phyloP scores from a whole-genome alignment of 805 yeast genomes.

The Saturnispora halmiae region DNA sequence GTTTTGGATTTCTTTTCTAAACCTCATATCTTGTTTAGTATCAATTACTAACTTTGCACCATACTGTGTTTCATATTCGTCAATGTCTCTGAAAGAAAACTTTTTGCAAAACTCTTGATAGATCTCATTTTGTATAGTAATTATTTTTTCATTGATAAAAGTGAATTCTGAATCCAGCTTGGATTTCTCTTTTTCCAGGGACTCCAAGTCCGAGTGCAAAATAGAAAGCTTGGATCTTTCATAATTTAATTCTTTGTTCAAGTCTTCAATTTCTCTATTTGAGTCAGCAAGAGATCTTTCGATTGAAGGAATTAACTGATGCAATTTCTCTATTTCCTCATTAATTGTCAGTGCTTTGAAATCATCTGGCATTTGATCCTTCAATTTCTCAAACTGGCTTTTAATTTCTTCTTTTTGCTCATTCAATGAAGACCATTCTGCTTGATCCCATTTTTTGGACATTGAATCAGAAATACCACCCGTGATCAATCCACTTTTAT shows the following conservation, averaged over 20 bases:
- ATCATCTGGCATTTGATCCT: constrained; percentile 41
- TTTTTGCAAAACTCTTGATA: constrained; percentile 47
- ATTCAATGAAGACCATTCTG: constrained; percentile 47
- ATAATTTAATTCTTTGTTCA: constrained; percentile 41
- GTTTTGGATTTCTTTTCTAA: constrained; percentile 50
- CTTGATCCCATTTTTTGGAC: constrained; percentile 64
- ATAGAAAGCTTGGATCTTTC: constrained; percentile 25
- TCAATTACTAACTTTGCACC: constrained; percentile 49
- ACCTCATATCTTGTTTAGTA: constrained; percentile 52
- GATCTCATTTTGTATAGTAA: constrained; percentile 33
- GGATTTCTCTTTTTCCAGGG: neutral
- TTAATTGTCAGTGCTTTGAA: constrained; percentile 46
- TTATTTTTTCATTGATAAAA: constrained; percentile 13
- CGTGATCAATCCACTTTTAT: constrained; percentile 83
- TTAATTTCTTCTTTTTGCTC: constrained; percentile 43
- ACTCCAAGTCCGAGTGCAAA: constrained; percentile 14
- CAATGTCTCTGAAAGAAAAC: constrained; percentile 45
- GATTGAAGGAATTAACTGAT: constrained; percentile 26
- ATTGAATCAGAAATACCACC: constrained; percentile 63
- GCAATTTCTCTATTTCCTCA: constrained; percentile 44
- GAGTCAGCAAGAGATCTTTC: constrained; percentile 23
- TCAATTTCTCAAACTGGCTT: constrained; percentile 35
- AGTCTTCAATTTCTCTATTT: constrained; percentile 25
- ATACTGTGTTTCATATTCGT: constrained; percentile 62
- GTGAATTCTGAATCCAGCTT: constrained; percentile 25